A percentile compares a stretch with the other conserved stretches of the same genome.
Conservation (phyloP, 192 early-diverging fungal species). For the Backusella sp. region DNA sequence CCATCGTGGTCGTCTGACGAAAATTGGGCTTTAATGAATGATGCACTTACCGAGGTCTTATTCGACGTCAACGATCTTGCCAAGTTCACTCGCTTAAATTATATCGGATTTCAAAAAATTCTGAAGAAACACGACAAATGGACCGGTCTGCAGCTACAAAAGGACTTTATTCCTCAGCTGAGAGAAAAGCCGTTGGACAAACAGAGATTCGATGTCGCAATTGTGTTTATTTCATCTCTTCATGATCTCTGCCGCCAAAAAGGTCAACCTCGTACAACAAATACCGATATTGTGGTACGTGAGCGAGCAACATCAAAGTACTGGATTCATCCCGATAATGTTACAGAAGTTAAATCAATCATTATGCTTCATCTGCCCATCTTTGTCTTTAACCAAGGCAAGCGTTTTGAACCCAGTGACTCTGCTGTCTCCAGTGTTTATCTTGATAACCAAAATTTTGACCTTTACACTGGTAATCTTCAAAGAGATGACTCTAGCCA, state of each 20-base stretch:
- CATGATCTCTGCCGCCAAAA: slow-evolving; percentile 67
- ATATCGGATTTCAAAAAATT: slow-evolving; percentile 86
- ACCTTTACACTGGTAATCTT: slow-evolving; percentile 33
- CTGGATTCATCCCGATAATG: slow-evolving; percentile 41
- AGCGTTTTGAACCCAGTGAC: slow-evolving; percentile 44
- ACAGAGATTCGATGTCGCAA: slow-evolving; percentile 85
- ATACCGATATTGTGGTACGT: slow-evolving; percentile 44
- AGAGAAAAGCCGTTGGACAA: slow-evolving; percentile 79
- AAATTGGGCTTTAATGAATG: slow-evolving; percentile 54
- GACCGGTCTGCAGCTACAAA: slow-evolving; percentile 70
- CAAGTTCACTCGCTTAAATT: slow-evolving; percentile 81
- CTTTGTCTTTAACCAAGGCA: slow-evolving; percentile 44
- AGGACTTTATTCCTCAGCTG: slow-evolving; percentile 73
- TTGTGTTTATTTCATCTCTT: slow-evolving; percentile 82
- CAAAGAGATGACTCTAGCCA: slow-evolving; percentile 35
- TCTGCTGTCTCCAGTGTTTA: slow-evolving; percentile 37
- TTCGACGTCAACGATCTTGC: slow-evolving; percentile 79
- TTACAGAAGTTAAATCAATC: slow-evolving; percentile 40
- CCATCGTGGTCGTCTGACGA: slow-evolving; percentile 50
- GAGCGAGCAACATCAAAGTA: slow-evolving; percentile 72
- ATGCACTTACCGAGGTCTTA: slow-evolving; percentile 66
- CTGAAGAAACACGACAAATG: slow-evolving; percentile 99
- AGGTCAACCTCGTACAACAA: slow-evolving; percentile 28
- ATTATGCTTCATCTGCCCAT: slow-evolving; percentile 40
- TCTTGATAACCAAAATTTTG: slow-evolving; percentile 31